Evolutionary conservation across 2,329 filamentous ascomycete species (phyloP).

Genomic region (Ophiobolus disseminans): DNA sequence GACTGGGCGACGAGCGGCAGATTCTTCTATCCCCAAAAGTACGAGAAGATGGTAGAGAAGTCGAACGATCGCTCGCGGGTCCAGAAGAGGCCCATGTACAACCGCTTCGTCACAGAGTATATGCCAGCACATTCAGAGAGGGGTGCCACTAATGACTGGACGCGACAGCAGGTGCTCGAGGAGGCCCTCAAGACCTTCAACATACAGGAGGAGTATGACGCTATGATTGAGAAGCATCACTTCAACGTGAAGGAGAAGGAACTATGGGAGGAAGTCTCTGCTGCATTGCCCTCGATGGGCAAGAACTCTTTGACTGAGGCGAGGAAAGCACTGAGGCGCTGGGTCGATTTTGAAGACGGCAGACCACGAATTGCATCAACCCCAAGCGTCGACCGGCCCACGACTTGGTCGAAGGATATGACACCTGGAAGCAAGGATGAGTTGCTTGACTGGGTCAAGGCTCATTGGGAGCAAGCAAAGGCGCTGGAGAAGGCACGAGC

Average conservation of each 20-base stretch:
- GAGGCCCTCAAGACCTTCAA: slow-evolving; percentile 63
- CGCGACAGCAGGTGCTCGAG: slow-evolving; percentile 57
- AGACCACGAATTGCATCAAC: slow-evolving; percentile 23
- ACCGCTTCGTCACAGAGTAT: slow-evolving; percentile 68
- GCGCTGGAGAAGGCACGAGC: slow-evolving; percentile 37
- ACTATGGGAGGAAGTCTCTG: slow-evolving; percentile 58
- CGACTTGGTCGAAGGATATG: slow-evolving; percentile 31
- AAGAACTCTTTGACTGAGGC: slow-evolving; percentile 30
- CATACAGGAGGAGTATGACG: slow-evolving; percentile 54
- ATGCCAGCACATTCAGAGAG: slow-evolving; percentile 61
- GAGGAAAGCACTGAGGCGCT: slow-evolving; percentile 43
- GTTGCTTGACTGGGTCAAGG: slow-evolving; percentile 38
- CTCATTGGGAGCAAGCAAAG: slow-evolving; percentile 41
- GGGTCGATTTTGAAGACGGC: slow-evolving; percentile 40
- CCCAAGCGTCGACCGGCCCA: slow-evolving; percentile 20
- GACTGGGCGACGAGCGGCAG: slow-evolving; percentile 65
- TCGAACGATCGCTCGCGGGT: slow-evolving; percentile 66
- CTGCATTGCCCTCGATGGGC: slow-evolving; percentile 30
- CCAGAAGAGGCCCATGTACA: slow-evolving; percentile 63
- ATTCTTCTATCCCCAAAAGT: slow-evolving; percentile 61
- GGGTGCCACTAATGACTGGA: slow-evolving; percentile 21
- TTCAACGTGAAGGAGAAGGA: slow-evolving; percentile 44
- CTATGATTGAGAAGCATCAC: slow-evolving; percentile 49
- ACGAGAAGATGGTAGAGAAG: slow-evolving; percentile 43
- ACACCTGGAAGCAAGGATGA: slow-evolving; percentile 11